A percentile compares a stretch with the other conserved stretches of the same genome.
phyloP scores from a whole-genome alignment of 2,329 filamentous ascomycete genomes.

The Aspergillus vadensis region DNA sequence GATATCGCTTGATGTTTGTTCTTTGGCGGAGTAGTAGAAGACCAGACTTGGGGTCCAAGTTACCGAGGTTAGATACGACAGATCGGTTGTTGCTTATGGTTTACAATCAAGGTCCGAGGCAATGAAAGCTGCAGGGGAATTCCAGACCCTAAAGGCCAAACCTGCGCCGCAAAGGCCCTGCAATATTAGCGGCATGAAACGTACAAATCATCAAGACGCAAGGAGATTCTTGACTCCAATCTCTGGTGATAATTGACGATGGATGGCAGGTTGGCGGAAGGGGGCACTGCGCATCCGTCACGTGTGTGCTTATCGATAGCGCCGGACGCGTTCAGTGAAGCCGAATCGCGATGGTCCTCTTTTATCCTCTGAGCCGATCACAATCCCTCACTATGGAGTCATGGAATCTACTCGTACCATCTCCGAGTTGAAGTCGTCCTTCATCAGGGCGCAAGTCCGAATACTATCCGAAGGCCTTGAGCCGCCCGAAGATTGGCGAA shows the following conservation, averaged over 20 bases:
- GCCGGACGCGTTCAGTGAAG: conserved; percentile 3
- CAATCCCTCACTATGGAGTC: conserved; percentile 20
- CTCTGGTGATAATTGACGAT: background rate
- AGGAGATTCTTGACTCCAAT: background rate
- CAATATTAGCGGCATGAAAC: background rate
- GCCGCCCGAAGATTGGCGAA: conserved; percentile 51
- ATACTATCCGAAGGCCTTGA: conserved; percentile 53
- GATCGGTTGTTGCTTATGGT: background rate
- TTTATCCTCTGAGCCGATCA: background rate
- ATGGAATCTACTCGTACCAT: conserved; percentile 50
- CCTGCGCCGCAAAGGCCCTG: background rate
- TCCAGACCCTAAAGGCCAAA: background rate
- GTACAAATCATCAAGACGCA: background rate
- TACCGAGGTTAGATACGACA: conserved; percentile 32
- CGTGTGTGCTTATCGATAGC: conserved; percentile 22
- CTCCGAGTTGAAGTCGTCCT: conserved; percentile 53
- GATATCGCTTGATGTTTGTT: background rate
- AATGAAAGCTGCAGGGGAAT: background rate
- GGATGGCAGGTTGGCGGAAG: background rate
- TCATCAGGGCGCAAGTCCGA: conserved; percentile 55
- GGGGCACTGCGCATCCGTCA: conserved; percentile 6
- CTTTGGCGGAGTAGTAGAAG: conserved; percentile 14
- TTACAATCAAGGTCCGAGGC: background rate
- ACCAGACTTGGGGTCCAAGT: conserved; percentile 11
- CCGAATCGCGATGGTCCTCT: background rate